These are phyloP conservation scores for Elongisporangium undulatum DNA, from an alignment of 352 stramenopile species.

Conservation along the genomic window DNA sequence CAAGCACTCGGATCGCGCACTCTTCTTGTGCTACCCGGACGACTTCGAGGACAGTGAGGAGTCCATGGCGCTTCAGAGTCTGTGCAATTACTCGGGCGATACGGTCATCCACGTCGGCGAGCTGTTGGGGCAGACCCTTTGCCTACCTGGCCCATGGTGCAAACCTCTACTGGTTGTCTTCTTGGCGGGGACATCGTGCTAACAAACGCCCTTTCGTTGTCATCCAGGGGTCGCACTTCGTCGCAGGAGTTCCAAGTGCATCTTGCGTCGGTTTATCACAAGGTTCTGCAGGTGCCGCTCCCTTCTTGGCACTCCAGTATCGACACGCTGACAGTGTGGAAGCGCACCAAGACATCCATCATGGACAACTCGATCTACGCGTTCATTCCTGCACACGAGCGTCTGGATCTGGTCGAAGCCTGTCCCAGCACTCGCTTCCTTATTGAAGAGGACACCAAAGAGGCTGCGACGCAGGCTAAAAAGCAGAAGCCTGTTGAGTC, in stretches of 20 bases:
- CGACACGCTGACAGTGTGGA: constrained; percentile 93
- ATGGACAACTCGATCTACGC: constrained; percentile 78
- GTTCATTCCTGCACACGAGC: constrained; percentile 71
- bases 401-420: constrained; percentile 57
- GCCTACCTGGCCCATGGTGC: constrained; percentile 84
- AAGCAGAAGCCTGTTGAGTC: constrained; percentile 9
- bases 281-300: constrained; percentile 88
- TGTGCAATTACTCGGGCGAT: constrained; percentile 89
- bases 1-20: constrained; percentile 71
- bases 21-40: constrained; percentile 95
- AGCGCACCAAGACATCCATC: constrained; percentile 89
- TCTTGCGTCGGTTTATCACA: constrained; percentile 91
- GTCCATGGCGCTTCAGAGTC: constrained; percentile 87
- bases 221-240: constrained; percentile 83
- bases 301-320: constrained; percentile 92
- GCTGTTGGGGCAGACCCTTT: constrained; percentile 88
- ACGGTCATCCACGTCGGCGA: constrained; percentile 94
- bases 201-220: neutral
- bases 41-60: constrained; percentile 86
- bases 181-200: neutral
- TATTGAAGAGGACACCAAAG: constrained; percentile 12
- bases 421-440: constrained; percentile 70
- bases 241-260: constrained; percentile 90
- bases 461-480: constrained; percentile 13
- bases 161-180: neutral